These are phyloP conservation scores for Gnomoniopsis smithogilvyi DNA, from an alignment of 2,329 filamentous ascomycete genomes.

Conservation along the genomic window DNA sequence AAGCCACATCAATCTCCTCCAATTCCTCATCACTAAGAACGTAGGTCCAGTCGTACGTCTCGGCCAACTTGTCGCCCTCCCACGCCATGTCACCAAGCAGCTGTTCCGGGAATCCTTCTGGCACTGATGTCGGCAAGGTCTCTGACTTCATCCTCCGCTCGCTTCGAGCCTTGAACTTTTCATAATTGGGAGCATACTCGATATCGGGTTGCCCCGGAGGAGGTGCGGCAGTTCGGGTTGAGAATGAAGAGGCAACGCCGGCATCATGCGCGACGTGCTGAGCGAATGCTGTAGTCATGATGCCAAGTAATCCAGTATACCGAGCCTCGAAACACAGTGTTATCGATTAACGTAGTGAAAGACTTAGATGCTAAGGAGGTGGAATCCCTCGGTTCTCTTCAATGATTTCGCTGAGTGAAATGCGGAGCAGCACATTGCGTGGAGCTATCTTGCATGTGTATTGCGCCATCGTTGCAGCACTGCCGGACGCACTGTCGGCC, in stretches of 20 bases:
- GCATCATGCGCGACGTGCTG: background rate
- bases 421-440: no score
- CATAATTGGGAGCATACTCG: conserved; percentile 49
- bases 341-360: no score
- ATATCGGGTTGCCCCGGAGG: conserved; percentile 56
- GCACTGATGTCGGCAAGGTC: conserved; percentile 36
- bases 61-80: conserved; percentile 48
- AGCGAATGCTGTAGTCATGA: conserved; percentile 5
- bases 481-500: no score
- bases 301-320: background rate
- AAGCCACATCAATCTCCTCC: conserved; percentile 43
- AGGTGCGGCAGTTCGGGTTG: conserved; percentile 19
- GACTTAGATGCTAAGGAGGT: no score
- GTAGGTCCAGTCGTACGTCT: conserved; percentile 52
- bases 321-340: background rate
- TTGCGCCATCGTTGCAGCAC: no score
- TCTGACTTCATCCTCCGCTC: conserved; percentile 41
- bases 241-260: conserved; percentile 2
- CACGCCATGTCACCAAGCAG: conserved; percentile 52
- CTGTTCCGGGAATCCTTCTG: conserved; percentile 46
- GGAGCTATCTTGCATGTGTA: no score
- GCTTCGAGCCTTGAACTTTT: conserved; percentile 51
- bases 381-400: no score
- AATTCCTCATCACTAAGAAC: conserved; percentile 43
- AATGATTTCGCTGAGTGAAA: no score